Conservation (phyloP, 139 green algal species). For the Micractinium conductrix region DNA sequence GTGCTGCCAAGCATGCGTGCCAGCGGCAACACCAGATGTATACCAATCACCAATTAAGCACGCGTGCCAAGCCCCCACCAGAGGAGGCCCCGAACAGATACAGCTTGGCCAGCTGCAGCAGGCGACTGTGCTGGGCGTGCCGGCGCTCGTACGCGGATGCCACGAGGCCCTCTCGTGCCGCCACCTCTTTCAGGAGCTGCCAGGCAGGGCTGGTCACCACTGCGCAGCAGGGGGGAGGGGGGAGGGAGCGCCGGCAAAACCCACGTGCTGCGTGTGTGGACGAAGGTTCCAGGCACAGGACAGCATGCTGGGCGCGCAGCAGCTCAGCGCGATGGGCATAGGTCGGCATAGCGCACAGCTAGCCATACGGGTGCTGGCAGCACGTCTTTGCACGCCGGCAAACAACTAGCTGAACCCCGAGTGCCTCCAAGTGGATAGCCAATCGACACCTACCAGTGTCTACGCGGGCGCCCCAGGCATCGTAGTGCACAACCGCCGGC, state of each 20-base stretch:
- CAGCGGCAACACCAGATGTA: not conserved
- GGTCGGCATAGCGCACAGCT: not conserved
- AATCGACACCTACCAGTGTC: not conserved
- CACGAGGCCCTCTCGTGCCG: slow-evolving; percentile 32
- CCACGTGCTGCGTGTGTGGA: too few relatives aligned
- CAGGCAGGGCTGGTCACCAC: not conserved
- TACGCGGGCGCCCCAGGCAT: slow-evolving; percentile 26
- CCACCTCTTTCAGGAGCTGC: slow-evolving; percentile 12
- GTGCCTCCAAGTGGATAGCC: too few relatives aligned
- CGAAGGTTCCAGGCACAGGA: too few relatives aligned
- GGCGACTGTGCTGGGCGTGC: slow-evolving; percentile 1
- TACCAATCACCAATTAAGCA: too few relatives aligned
- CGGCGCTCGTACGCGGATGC: slow-evolving; percentile 32
- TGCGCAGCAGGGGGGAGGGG: not conserved
- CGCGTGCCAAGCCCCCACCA: not conserved
- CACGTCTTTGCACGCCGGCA: not conserved
- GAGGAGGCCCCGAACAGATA: slow-evolving; percentile 27
- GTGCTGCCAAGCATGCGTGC: not conserved
- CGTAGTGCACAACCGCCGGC: not conserved
- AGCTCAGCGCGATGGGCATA: not conserved
- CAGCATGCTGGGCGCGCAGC: not conserved
- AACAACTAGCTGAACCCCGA: not conserved
- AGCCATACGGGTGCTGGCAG: not conserved
- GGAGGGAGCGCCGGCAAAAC: not conserved
- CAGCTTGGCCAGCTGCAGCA: slow-evolving; percentile 40